Evolutionary conservation across 2,329 filamentous ascomycete genomes (phyloP), one percentile per base, ranked within the genome.

Genomic region (Aquanectria penicillioides): DNA sequence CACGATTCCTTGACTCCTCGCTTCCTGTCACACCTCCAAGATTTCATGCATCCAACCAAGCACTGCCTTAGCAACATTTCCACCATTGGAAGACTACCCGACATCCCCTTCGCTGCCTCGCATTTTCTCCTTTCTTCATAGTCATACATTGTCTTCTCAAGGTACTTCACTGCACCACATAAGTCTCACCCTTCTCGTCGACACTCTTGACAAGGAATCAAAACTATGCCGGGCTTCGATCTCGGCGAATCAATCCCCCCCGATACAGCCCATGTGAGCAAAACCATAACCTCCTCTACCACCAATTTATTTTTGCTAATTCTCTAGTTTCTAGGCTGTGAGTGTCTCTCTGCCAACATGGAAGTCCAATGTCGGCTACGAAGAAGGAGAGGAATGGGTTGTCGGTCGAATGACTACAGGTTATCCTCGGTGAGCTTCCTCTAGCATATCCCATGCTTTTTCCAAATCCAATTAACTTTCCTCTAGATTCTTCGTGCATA

Each of bases 311-410:
- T 6, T 17, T 20, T 17, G 38, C 20, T 22, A 20, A 38, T 9
- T 18, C 5, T 37, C n/a, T n/a, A n/a, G n/a, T 23, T 3, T 17
- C 2, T 51, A 97, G 94, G 95, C 94, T 64, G 92, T 98, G 65
- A 98, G 94, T 75, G 94, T 98, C 36, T 98, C 95, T 13, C 81
- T 99, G 22, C 95, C 95, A 33, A 96, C 93, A 78, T 99, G 95
- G 95, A 84, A 83, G 65, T 83, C 93, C 65, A 98, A 97, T 70
- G 83, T 99, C 33, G 94, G 88, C 34, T 99, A 99, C 72, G 95
- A 99, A 75, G 93, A 99, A 76, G 94, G 93, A 47, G 85, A 96
- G 73, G 81, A 89, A 55, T 95, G 92, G 89, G 92, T 99, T n/a
- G 64, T 95, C 15, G 85, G 84, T 62, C 90, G 89, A 72, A 90